These are phyloP conservation scores for Verticillium tricorpus DNA, from an alignment of 2,329 filamentous ascomycete genomes.

Conservation along the genomic window DNA sequence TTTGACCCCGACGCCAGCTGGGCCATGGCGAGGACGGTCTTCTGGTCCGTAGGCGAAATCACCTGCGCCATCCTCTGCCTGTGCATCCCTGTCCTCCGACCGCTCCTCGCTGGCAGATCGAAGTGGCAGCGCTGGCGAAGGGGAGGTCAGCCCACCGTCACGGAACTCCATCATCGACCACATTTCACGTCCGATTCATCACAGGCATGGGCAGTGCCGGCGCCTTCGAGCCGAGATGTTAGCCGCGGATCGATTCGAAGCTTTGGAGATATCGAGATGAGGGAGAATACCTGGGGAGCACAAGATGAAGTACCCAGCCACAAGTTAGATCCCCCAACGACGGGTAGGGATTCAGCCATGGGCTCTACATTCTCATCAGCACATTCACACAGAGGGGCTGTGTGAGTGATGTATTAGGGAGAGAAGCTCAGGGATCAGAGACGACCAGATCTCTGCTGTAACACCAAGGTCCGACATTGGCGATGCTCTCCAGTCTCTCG, in stretches of 20 bases:
- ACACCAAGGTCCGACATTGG: too few relatives aligned
- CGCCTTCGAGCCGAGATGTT: neutral
- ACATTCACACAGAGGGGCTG: neutral
- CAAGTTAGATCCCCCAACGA: neutral
- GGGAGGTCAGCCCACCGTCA: neutral
- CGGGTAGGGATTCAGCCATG: neutral
- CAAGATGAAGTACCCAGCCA: neutral
- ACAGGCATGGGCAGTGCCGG: neutral
- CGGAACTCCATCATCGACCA: neutral
- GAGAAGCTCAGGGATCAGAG: neutral
- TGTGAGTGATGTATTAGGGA: neutral
- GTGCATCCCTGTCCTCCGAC: slow-evolving; percentile 32
- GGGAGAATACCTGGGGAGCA: neutral
- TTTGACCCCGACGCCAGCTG: slow-evolving; percentile 24
- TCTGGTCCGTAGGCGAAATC: slow-evolving; percentile 35
- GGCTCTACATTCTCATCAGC: neutral
- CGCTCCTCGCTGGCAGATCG: slow-evolving; percentile 15
- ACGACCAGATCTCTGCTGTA: too few relatives aligned
- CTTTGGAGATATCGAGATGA: neutral
- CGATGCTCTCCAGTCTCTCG: too few relatives aligned
- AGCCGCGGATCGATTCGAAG: neutral
- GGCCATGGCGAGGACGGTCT: slow-evolving; percentile 23
- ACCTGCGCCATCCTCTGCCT: slow-evolving; percentile 33
- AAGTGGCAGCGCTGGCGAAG: neutral
- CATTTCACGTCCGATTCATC: neutral